Conservation (phyloP, 2,329 filamentous ascomycete genomes). For the Fusarium ramigenum region DNA sequence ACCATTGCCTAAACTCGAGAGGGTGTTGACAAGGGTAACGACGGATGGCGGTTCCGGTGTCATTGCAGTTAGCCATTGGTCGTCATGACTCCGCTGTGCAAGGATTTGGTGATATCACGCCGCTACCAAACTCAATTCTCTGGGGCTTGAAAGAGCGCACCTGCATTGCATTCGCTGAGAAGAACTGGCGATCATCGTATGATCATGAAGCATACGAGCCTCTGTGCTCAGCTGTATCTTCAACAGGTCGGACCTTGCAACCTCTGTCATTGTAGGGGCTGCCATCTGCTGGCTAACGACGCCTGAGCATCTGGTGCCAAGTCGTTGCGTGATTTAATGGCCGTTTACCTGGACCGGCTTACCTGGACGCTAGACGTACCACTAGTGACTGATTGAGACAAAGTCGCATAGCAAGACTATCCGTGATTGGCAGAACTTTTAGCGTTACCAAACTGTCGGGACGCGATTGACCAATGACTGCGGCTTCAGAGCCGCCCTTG, state of each 20-base stretch:
- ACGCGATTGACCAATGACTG: neutral
- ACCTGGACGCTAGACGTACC: fast-evolving
- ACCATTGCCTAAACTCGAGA: fast-evolving
- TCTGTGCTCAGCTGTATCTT: fast-evolving
- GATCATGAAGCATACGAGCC: fast-evolving
- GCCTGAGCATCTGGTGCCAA: neutral
- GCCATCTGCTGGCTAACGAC: neutral
- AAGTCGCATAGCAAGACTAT: fast-evolving
- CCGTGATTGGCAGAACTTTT: neutral
- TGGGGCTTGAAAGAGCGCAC: fast-evolving
- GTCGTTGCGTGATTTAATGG: neutral
- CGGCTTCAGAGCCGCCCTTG: neutral
- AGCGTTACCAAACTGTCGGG: neutral
- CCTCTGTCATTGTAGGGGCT: fast-evolving
- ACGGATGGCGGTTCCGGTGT: neutral
- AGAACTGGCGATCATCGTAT: neutral
- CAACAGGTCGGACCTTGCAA: fast-evolving
- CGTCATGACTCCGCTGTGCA: neutral
- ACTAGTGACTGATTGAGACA: neutral
- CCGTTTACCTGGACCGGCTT: fast-evolving
- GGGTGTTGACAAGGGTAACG: fast-evolving
- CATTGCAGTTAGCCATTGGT: neutral
- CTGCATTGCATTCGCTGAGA: fast-evolving
- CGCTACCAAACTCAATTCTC: neutral
- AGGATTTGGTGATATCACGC: neutral